Conservation (phyloP, 345 rosid genomes). For the Eucalyptus rudis region DNA sequence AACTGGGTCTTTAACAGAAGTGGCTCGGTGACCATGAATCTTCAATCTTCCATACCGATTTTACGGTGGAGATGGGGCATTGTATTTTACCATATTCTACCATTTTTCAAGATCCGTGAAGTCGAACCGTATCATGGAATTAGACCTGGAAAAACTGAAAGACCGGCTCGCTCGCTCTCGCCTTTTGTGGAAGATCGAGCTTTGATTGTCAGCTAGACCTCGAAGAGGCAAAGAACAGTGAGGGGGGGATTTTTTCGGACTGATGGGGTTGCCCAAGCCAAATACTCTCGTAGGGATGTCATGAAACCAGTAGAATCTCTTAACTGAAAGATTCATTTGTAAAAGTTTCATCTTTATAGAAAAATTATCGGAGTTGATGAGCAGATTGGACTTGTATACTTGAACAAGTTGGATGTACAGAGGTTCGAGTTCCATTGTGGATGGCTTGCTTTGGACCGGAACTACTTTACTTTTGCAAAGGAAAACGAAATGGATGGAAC, state of each 20-base stretch:
- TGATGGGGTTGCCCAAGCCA: neutral
- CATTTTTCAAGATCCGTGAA: neutral
- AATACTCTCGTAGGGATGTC: neutral
- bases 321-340: neutral
- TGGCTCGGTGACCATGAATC: conserved; percentile 9
- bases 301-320: neutral
- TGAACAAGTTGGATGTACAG: neutral
- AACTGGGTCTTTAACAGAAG: conserved; percentile 27
- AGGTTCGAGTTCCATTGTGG: neutral
- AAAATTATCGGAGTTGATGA: neutral
- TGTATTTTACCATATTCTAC: neutral
- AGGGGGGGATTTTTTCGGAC: neutral
- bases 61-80: neutral
- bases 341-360: neutral
- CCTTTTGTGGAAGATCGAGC: neutral
- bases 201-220: neutral
- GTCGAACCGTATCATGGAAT: neutral
- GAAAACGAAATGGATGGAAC: neutral
- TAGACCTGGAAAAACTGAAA: neutral
- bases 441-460: neutral
- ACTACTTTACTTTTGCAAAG: neutral
- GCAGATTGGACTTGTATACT: neutral
- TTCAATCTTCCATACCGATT: neutral
- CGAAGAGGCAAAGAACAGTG: neutral
- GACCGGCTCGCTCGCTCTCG: neutral